Evolutionary conservation across 2,329 filamentous ascomycete species (phyloP).

Genomic region (Sporothrix globosa): DNA sequence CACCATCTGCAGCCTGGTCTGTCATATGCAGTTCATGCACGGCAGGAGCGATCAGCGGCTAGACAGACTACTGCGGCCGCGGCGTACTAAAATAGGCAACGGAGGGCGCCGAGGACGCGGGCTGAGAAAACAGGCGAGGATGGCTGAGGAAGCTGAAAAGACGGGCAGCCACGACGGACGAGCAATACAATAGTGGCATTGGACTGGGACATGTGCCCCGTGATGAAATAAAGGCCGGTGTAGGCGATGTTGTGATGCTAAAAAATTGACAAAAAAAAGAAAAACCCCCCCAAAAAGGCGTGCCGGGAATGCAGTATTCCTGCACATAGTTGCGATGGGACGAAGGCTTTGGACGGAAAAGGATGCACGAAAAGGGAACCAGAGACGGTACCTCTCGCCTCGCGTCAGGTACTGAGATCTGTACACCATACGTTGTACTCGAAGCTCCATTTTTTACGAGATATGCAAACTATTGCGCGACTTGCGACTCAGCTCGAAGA

Average conservation of each 20-base stretch:
- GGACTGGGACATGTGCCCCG: not conserved
- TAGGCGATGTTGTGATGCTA: not conserved
- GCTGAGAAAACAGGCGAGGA: not conserved
- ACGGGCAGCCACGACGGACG: not conserved
- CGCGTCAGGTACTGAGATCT: not conserved
- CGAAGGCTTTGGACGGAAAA: not conserved
- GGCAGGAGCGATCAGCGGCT: constrained; percentile 14
- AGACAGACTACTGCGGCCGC: not conserved
- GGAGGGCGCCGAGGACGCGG: constrained; percentile 17
- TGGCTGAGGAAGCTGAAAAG: not conserved
- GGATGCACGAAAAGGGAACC: too few species aligned
- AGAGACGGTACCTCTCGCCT: not conserved
- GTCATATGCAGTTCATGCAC: constrained; percentile 18
- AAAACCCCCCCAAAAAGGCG: too few species aligned
- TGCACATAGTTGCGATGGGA: constrained; percentile 16
- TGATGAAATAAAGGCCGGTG: constrained; percentile 1
- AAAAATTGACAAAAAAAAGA: not conserved
- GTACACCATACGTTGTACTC: not conserved
- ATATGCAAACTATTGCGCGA: constrained; percentile 21
- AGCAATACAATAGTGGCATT: not conserved
- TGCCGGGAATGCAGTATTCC: constrained; percentile 18
- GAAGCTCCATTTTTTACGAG: constrained; percentile 10
- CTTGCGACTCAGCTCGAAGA: not conserved
- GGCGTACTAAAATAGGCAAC: constrained; percentile 11
- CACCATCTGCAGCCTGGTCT: not conserved